Conservation (phyloP, 1,139 yeast species). For the Geotrichum australiense region DNA sequence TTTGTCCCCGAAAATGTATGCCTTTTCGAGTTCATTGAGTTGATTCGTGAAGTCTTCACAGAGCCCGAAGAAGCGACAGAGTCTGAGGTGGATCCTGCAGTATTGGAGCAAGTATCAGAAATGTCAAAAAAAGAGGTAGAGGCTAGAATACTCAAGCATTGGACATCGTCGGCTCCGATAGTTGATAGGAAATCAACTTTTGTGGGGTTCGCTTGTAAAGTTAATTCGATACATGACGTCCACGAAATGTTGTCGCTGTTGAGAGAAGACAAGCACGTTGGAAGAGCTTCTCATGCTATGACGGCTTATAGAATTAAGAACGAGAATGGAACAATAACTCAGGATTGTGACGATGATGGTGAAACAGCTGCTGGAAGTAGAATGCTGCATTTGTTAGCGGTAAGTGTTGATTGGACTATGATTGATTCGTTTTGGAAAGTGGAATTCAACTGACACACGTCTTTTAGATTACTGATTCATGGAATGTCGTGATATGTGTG, state of each 20-base stretch:
- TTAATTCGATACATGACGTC: conserved; percentile 60
- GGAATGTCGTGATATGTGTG: conserved; percentile 83
- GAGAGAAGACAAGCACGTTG: conserved; percentile 56
- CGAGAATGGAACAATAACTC: conserved; percentile 46
- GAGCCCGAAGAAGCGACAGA: conserved; percentile 23
- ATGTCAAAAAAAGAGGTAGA: conserved; percentile 25
- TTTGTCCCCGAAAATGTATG: conserved; percentile 62
- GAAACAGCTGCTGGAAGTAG: conserved; percentile 96
- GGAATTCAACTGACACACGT: no score
- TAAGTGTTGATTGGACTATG: conserved; percentile 37
- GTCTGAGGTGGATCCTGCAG: conserved; percentile 15
- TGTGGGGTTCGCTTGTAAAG: conserved; percentile 59
- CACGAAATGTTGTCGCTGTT: conserved; percentile 44
- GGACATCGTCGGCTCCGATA: conserved; percentile 73
- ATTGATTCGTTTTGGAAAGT: no score
- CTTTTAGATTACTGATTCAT: conserved; percentile 46
- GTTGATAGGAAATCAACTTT: conserved; percentile 82
- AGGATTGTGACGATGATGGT: conserved; percentile 95
- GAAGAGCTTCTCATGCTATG: conserved; percentile 72
- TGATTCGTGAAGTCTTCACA: conserved; percentile 41
- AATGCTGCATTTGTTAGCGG: conserved; percentile 67
- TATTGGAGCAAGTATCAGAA: conserved; percentile 17
- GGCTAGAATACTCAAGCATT: conserved; percentile 50
- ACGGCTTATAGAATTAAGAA: conserved; percentile 73
- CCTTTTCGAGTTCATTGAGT: conserved; percentile 68